Percentiles rank a stretch among this genome's conserved stretches.
Conservation (phyloP, 768 basidiomycete species). For the Leccinellum albellum region DNA sequence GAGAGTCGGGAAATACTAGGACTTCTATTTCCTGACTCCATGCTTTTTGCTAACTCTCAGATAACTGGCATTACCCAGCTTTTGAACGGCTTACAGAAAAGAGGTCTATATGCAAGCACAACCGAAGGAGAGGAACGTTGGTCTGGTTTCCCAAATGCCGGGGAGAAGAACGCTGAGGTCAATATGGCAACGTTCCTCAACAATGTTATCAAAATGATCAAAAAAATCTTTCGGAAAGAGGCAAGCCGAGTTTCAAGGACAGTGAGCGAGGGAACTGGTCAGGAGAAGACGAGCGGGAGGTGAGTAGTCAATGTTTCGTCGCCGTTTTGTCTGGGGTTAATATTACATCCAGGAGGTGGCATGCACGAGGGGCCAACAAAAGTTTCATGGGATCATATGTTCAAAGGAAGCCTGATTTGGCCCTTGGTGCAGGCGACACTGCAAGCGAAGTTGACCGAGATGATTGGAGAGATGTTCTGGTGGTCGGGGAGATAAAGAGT, state of each 20-base stretch:
- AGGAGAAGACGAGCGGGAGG: no score
- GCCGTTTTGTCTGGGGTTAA: no score
- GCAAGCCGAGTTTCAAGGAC: no score
- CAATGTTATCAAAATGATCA: neutral
- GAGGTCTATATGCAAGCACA: neutral
- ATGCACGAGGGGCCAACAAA: neutral
- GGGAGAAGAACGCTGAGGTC: neutral
- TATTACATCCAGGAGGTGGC: neutral
- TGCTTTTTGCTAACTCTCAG: neutral
- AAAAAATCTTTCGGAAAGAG: neutral
- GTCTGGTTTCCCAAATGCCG: neutral
- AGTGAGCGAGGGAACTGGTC: no score
- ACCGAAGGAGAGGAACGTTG: neutral
- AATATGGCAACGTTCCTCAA: neutral
- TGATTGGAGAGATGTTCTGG: neutral
- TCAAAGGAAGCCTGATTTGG: neutral
- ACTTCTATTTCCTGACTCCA: neutral
- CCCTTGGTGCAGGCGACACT: neutral
- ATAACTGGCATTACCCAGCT: neutral
- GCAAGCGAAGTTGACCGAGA: neutral
- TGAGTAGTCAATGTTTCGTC: no score
- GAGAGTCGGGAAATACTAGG: neutral
- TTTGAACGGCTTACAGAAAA: neutral
- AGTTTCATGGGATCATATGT: neutral
- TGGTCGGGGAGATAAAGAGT: neutral